Evolutionary conservation across 345 rosid species (phyloP).

Genomic region (Excoecaria cochinchinensis): DNA sequence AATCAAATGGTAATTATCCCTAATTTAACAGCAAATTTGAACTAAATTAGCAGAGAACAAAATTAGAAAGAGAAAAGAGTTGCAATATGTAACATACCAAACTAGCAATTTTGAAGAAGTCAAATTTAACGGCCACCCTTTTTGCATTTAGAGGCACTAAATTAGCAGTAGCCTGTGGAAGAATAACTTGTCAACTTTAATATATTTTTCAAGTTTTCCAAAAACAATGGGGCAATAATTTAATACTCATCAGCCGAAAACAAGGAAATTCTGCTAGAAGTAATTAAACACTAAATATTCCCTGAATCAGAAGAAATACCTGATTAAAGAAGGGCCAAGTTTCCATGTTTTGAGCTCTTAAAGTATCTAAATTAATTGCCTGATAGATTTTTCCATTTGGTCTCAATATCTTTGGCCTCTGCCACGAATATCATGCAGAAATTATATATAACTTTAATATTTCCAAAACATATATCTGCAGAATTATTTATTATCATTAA

Average conservation of each 20-base stretch:
- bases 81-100: slow-evolving; percentile 24
- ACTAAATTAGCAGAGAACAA: background rate
- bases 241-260: too few relatives aligned
- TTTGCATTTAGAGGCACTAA: slow-evolving; percentile 41
- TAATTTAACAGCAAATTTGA: too few relatives aligned
- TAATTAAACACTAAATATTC: too few relatives aligned
- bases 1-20: too few relatives aligned
- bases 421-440: background rate
- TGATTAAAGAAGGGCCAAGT: slow-evolving; percentile 53
- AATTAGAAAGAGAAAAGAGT: background rate
- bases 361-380: slow-evolving; percentile 44
- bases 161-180: slow-evolving; percentile 40
- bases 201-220: too few relatives aligned
- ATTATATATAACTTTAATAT: background rate
- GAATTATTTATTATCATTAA: too few relatives aligned
- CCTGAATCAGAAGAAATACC: slow-evolving; percentile 18
- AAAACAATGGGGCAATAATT: too few relatives aligned
- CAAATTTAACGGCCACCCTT: slow-evolving; percentile 51
- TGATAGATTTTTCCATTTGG: slow-evolving; percentile 53
- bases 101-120: slow-evolving; percentile 39
- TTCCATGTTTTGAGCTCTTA: slow-evolving; percentile 49
- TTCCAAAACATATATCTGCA: too few relatives aligned
- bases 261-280: too few relatives aligned
- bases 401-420: slow-evolving; percentile 48
- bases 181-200: background rate